phyloP scores from a whole-genome alignment of 306 rosid species.

The Begonia masoniana region DNA sequence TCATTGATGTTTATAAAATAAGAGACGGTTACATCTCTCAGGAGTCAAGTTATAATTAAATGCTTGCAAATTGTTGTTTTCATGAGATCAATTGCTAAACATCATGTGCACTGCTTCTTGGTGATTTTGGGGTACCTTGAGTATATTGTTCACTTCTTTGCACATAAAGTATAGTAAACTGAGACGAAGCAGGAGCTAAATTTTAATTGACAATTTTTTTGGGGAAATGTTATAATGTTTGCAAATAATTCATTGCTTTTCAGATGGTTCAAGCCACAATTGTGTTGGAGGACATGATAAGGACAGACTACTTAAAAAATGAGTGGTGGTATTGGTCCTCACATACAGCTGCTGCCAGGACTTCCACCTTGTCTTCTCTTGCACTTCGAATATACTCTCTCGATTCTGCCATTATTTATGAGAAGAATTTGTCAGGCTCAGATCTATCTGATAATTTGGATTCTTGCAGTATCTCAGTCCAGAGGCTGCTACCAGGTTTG shows the following conservation, averaged over 20 bases:
- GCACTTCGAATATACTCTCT: constrained; percentile 86
- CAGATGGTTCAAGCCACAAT: constrained; percentile 94
- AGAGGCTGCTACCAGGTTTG: constrained; percentile 18
- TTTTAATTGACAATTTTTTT: too few species aligned
- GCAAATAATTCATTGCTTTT: constrained; percentile 11
- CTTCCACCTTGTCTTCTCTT: constrained; percentile 71
- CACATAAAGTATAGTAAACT: too few species aligned
- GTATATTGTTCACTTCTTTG: too few species aligned
- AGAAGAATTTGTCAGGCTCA: constrained; percentile 40
- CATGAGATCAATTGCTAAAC: too few species aligned
- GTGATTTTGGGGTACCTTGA: too few species aligned
- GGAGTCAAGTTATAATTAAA: too few species aligned
- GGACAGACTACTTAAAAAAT: constrained; percentile 72
- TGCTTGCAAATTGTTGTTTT: too few species aligned
- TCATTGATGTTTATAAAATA: too few species aligned
- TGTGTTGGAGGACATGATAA: constrained; percentile 84
- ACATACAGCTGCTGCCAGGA: constrained; percentile 83
- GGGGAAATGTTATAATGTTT: too few species aligned
- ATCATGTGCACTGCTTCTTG: too few species aligned
- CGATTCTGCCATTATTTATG: constrained; percentile 80
- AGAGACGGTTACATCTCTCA: too few species aligned
- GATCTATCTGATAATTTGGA: constrained; percentile 43
- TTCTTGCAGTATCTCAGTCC: constrained; percentile 32
- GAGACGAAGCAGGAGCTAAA: too few species aligned
- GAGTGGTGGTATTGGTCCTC: constrained; percentile 99